A percentile compares a stretch with the other conserved stretches of the same genome.
Evolutionary conservation across 2,329 filamentous ascomycete genomes (phyloP).

Genomic region (Trematosphaeria pertusa): DNA sequence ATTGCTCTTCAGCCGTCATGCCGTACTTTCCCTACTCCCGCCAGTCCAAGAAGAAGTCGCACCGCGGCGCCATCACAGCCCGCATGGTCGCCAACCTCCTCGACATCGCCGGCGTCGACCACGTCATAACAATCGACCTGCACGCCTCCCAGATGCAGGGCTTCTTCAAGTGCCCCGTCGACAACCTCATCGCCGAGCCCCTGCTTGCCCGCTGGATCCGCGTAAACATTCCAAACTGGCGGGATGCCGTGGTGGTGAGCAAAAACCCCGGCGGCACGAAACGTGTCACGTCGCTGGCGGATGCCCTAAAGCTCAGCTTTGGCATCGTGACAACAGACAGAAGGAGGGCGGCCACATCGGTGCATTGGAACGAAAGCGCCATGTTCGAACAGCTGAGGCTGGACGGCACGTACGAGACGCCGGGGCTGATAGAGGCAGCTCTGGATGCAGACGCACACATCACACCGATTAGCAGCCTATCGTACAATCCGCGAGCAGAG

Average conservation of each 20-base stretch:
- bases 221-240: slow-evolving; percentile 86
- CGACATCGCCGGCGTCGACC: slow-evolving; percentile 90
- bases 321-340: slow-evolving; percentile 90
- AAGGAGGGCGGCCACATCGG: slow-evolving; percentile 49
- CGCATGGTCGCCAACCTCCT: slow-evolving; percentile 97
- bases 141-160: slow-evolving; percentile 97
- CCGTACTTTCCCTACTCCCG: slow-evolving; percentile 99
- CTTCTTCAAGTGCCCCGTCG: slow-evolving; percentile 97
- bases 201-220: slow-evolving; percentile 95
- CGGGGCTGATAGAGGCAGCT: slow-evolving; percentile 36
- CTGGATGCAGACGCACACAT: slow-evolving; percentile 46
- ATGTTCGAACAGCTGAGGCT: slow-evolving; percentile 63
- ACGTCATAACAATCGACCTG: slow-evolving; percentile 96
- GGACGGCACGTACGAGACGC: slow-evolving; percentile 52
- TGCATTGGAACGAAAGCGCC: slow-evolving; percentile 77
- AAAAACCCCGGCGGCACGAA: slow-evolving; percentile 99
- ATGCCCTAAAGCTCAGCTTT: slow-evolving; percentile 96
- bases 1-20: slow-evolving; percentile 70
- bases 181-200: slow-evolving; percentile 95
- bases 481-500: slow-evolving; percentile 35
- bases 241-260: slow-evolving; percentile 91
- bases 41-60: slow-evolving; percentile 98
- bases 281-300: slow-evolving; percentile 92
- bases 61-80: slow-evolving; percentile 93
- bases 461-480: slow-evolving; percentile 32